These are phyloP conservation scores for Herpetomonas tarakana DNA, from an alignment of 208 protist genomes.

Conservation along the genomic window DNA sequence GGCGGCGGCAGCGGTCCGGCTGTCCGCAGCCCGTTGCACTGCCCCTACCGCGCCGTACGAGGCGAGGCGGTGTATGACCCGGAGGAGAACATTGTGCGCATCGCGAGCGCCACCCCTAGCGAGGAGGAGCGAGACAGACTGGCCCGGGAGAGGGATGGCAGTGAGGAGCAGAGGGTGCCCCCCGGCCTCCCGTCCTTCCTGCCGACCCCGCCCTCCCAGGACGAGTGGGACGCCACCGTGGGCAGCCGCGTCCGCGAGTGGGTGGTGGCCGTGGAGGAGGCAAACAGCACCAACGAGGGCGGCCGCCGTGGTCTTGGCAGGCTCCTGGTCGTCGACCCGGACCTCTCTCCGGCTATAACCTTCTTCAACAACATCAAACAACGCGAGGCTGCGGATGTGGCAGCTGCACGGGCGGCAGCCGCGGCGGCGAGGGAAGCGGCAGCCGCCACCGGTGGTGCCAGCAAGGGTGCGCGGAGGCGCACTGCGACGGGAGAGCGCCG, in stretches of 20 bases:
- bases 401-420: not conserved
- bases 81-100: not conserved
- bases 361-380: not conserved
- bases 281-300: not conserved
- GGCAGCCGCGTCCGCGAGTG: not conserved
- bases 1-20: too few species aligned
- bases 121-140: not conserved
- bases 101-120: not conserved
- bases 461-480: too few species aligned
- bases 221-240: not conserved
- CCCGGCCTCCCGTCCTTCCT: too few species aligned
- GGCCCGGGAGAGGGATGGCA: not conserved
- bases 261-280: not conserved
- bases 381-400: not conserved
- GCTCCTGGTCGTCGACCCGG: not conserved
- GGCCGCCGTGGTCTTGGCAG: too few species aligned
- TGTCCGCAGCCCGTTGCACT: too few species aligned
- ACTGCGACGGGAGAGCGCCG: too few species aligned
- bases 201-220: not conserved
- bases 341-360: not conserved
- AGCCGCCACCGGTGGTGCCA: not conserved
- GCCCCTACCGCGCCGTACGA: not conserved
- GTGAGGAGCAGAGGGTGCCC: not conserved
- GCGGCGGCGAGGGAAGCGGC: not conserved
- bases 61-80: not conserved